phyloP scores from a whole-genome alignment of 371 early-diverging fungal species.

The Blakeslea trispora region DNA sequence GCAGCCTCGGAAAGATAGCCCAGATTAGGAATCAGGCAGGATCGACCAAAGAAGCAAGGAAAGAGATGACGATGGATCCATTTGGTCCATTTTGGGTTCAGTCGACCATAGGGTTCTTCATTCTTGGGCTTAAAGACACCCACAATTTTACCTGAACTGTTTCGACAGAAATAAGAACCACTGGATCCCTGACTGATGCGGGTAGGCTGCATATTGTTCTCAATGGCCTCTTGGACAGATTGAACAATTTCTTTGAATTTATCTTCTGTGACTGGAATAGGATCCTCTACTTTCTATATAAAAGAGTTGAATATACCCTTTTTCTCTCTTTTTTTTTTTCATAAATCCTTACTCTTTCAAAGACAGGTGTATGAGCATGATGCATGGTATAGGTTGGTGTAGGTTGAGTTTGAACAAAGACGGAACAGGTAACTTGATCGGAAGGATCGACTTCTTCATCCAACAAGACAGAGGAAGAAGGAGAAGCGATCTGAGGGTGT shows the following conservation, averaged over 20 bases:
- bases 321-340: conserved; percentile 13
- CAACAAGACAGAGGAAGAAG: conserved; percentile 11
- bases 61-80: conserved; percentile 89
- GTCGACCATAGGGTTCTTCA: conserved; percentile 90
- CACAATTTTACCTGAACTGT: conserved; percentile 71
- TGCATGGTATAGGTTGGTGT: too few relatives aligned
- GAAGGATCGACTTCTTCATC: conserved; percentile 34
- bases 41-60: conserved; percentile 90
- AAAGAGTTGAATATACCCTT: not conserved
- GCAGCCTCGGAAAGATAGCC: conserved; percentile 91
- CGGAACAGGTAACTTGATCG: conserved; percentile 42
- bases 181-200: conserved; percentile 81
- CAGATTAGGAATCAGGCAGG: conserved; percentile 84
- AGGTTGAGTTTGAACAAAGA: too few relatives aligned
- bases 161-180: conserved; percentile 88
- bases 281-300: conserved; percentile 24
- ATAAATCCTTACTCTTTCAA: not conserved
- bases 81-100: conserved; percentile 94
- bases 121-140: conserved; percentile 94
- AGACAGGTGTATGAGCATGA: too few relatives aligned
- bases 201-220: conserved; percentile 65
- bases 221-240: conserved; percentile 74
- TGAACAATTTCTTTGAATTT: conserved; percentile 65
- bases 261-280: conserved; percentile 43
- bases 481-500: conserved; percentile 13